These are phyloP conservation scores for Plasmodium cynomolgi DNA, from an alignment of 169 alveolate genomes.

Conservation along the genomic window DNA sequence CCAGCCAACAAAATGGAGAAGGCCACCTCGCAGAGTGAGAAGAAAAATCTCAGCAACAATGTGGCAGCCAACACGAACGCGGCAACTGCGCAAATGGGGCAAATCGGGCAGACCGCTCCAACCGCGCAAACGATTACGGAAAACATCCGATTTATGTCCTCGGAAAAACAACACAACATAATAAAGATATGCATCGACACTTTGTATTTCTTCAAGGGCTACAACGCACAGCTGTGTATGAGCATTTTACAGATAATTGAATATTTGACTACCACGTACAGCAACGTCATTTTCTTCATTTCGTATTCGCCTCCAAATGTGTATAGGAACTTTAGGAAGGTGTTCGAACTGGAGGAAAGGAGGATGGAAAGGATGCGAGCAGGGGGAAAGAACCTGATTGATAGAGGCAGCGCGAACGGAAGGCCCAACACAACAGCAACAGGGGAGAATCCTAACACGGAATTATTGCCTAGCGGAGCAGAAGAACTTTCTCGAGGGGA, in stretches of 20 bases:
- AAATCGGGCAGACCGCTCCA: background rate
- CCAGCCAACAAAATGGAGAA: constrained; percentile 12
- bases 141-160: constrained; percentile 32
- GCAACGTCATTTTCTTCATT: constrained; percentile 59
- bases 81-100: background rate
- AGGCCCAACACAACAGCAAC: background rate
- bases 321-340: constrained; percentile 34
- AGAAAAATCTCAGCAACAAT: background rate
- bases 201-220: constrained; percentile 64
- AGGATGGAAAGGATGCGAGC: background rate
- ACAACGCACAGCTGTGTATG: constrained; percentile 59
- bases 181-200: constrained; percentile 74
- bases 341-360: constrained; percentile 44
- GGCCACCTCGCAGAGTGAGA: constrained; percentile 3
- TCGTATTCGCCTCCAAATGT: constrained; percentile 73
- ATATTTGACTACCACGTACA: constrained; percentile 60
- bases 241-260: constrained; percentile 66
- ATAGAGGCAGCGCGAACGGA: background rate
- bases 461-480: background rate
- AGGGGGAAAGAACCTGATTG: background rate
- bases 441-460: background rate
- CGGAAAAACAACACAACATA: constrained; percentile 69
- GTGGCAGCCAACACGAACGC: background rate
- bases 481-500: background rate
- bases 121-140: background rate